Evolutionary conservation across 2,329 filamentous ascomycete genomes (phyloP).

Genomic region (Nemania serpens): DNA sequence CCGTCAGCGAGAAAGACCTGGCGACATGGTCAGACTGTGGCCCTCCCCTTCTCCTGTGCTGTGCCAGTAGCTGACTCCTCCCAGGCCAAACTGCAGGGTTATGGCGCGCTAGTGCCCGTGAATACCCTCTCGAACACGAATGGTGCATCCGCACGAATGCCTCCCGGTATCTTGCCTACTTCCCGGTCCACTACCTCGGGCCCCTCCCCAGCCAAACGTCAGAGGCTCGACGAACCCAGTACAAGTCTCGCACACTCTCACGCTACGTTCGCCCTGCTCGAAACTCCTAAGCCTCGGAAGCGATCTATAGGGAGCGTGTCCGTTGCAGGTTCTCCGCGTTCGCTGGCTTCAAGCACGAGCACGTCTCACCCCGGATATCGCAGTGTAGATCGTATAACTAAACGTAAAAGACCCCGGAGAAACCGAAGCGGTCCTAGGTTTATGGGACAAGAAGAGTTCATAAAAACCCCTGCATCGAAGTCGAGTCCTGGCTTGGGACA

Average conservation of each 20-base stretch:
- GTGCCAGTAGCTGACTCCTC: slow-evolving; percentile 4
- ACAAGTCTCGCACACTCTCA: slow-evolving; percentile 19
- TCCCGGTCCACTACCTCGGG: slow-evolving; percentile 10
- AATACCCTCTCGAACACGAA: slow-evolving; percentile 33
- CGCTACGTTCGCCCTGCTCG: slow-evolving; percentile 18
- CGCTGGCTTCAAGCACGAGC: slow-evolving; percentile 23
- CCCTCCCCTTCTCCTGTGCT: not conserved
- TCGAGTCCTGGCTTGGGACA: not conserved
- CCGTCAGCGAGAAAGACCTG: slow-evolving; percentile 10
- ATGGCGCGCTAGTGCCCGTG: slow-evolving; percentile 27
- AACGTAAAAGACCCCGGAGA: slow-evolving; percentile 7
- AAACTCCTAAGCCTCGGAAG: slow-evolving; percentile 25
- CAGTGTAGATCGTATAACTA: not conserved
- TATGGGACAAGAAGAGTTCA: not conserved
- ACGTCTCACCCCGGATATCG: slow-evolving; percentile 24
- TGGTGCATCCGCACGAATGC: slow-evolving; percentile 6
- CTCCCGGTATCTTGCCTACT: slow-evolving; percentile 1
- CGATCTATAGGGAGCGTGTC: slow-evolving; percentile 29
- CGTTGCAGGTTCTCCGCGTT: slow-evolving; percentile 31
- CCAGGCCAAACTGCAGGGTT: slow-evolving; percentile 20
- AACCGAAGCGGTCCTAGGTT: not conserved
- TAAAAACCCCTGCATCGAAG: not conserved
- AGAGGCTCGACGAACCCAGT: slow-evolving; percentile 24
- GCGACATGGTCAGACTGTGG: slow-evolving; percentile 26
- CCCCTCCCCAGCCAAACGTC: slow-evolving; percentile 32